These are phyloP conservation scores for Phytophthora pini DNA, from an alignment of 352 stramenopile genomes.

Conservation along the genomic window DNA sequence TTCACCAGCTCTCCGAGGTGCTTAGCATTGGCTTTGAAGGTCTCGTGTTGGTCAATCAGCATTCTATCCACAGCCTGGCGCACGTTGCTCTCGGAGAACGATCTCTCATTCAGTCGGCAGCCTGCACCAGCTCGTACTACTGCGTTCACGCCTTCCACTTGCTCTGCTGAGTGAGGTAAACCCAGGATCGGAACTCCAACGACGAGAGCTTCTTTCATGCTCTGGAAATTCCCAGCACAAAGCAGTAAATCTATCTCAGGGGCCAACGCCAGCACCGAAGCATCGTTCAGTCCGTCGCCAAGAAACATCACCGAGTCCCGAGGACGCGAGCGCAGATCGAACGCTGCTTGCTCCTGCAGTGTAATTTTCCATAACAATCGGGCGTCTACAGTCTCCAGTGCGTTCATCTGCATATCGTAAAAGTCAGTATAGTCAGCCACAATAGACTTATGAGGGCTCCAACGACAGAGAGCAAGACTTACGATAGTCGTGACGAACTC, in stretches of 20 bases:
- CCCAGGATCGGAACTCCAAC: constrained; percentile 69
- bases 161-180: constrained; percentile 78
- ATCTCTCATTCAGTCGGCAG: constrained; percentile 39
- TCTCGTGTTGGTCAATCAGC: constrained; percentile 37
- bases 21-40: constrained; percentile 46
- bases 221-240: constrained; percentile 63
- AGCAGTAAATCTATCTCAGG: constrained; percentile 64
- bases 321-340: constrained; percentile 56
- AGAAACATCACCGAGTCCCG: constrained; percentile 66
- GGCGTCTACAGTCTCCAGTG: constrained; percentile 55
- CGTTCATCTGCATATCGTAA: constrained; percentile 48
- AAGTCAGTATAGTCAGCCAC: constrained; percentile 14
- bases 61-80: constrained; percentile 44
- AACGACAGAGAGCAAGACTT: constrained; percentile 22
- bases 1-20: constrained; percentile 67
- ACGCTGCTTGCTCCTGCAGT: constrained; percentile 61
- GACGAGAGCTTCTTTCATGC: constrained; percentile 67
- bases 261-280: constrained; percentile 44
- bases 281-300: constrained; percentile 49
- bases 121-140: constrained; percentile 65
- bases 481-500: constrained; percentile 67
- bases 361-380: constrained; percentile 69
- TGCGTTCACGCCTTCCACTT: constrained; percentile 73
- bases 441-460: neutral
- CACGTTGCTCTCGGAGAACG: constrained; percentile 47